Base-by-base conservation (phyloP, 768 basidiomycete species). In the Floccularia luteovirens region DNA sequence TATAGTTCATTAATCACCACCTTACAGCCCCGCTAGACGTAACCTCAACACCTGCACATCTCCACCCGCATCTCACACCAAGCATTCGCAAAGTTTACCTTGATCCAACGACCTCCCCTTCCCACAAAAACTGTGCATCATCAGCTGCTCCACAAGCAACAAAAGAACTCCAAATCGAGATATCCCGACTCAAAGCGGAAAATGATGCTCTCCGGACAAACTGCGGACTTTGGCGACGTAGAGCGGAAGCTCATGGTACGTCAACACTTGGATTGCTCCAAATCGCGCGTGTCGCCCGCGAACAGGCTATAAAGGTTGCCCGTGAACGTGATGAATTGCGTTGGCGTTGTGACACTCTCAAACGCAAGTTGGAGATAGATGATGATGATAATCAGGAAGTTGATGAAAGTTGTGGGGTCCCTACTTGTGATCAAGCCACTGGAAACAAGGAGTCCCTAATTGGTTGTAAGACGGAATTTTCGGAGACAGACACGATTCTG, bases 21-120 rank as follows among this genome's bases (percentile, higher is more conserved):
- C 3, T 24, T 16, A 42, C 62, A 82, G 75, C 50, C 47, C 65
- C 49, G 51, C 60, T 59, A 34, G 75, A 82, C 47, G 57, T 72
- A 4, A 49, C 59, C 21, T 58, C 69, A 19, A 63, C 82, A 2
- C 79, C 82, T 12, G 51, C 63, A n/a, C 70, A 79, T 45, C 67
- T 82, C 24, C 74, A 73, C n/a, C 66, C 67, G 3, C 72, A 79
- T 49, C 52, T 82, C 36, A 62, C 69, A 1, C 76, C 81, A 11
- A 64, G 73, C 39, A 67, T 84, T 24, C 76, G 81, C 31, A 72
- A 58, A 41, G 59, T 83, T 12, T 72, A 67, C 44, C 57, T 80
- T 41, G 76, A 77, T 30, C 35, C 37, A 24, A 43, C 54, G 5
- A 16, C 46, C n/a, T 7, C 49, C 14, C 48, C 43, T 31, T 46